These are phyloP conservation scores for Rhynchospora pubera DNA, from an alignment of 176 grass and related monocot species.

Conservation along the genomic window DNA sequence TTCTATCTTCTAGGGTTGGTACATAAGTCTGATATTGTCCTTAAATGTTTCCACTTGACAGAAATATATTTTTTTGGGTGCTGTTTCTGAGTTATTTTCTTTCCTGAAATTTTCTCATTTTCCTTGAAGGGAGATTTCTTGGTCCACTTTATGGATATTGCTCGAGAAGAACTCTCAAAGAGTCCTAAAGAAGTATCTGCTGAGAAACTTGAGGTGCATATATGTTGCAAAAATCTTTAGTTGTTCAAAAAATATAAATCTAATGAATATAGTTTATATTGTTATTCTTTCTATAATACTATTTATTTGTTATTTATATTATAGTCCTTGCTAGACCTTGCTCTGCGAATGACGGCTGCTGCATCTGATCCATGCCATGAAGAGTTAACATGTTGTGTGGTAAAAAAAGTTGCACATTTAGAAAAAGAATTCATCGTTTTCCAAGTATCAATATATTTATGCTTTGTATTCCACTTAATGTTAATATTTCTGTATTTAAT, in stretches of 20 bases:
- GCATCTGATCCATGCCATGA: conserved; percentile 93
- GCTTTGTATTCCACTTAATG: background rate
- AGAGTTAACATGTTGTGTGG: conserved; percentile 86
- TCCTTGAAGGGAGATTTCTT: conserved; percentile 87
- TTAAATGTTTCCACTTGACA: background rate
- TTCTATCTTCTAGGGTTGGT: background rate
- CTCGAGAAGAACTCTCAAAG: conserved; percentile 87
- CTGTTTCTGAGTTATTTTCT: conserved; percentile 1
- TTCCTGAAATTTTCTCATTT: conserved; percentile 26
- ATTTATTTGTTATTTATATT: conserved; percentile 25
- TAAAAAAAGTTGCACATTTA: conserved; percentile 32
- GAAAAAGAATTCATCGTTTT: conserved; percentile 10
- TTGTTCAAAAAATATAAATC: background rate
- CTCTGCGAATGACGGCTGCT: conserved; percentile 76
- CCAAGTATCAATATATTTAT: background rate
- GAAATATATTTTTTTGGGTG: background rate
- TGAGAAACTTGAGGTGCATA: conserved; percentile 89
- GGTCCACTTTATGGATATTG: conserved; percentile 99
- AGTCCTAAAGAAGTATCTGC: conserved; percentile 84
- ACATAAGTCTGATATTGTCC: background rate
- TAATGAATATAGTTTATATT: background rate
- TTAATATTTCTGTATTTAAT: conserved; percentile 20
- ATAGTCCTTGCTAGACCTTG: conserved; percentile 95
- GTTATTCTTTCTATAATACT: conserved; percentile 13
- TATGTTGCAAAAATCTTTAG: background rate